Evolutionary conservation across 108 stramenopile species (phyloP), one percentile per base, ranked within the genome.

Genomic region (Nitzschia sp.): DNA sequence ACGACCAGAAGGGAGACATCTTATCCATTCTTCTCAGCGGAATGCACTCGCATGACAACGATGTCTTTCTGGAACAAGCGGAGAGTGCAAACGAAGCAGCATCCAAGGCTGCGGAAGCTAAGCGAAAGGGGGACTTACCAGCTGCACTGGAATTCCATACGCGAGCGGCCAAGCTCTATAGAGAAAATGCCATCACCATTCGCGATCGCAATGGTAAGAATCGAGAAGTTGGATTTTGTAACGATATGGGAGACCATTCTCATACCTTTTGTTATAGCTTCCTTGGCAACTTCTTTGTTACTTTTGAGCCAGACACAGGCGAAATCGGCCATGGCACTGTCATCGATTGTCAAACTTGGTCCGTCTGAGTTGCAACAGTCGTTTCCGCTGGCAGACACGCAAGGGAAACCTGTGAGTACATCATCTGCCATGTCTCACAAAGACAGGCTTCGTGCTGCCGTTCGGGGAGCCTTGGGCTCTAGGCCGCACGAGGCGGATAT

Each of bases 381-480:
- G 11, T 53, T 55, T 26, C 62, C 62, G 8, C 42, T 46, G 53
- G 65, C 58, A 5, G 52, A 62, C 44, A n/a, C 41, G 39, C 40
- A 7, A 41, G 17, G 29, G 12, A 44, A 48, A 10, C 17, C 20
- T 29, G 29, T 17, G 9, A 41, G 3, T 25, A 53, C 46, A 5
- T 68, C 69, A 42, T 26, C 54, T 3, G 34, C 66, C 0, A 60
- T 69, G 14, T 67, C 84, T 38, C 73, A 86, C 21, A 75, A 87
- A 50, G 88, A 86, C 26, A 81, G 92, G 46, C 55, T 93, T 15
- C 77, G 92, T 39, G 83, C 84, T 42, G 80, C 83, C 60, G 87
- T 93, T 2, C 86, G 92, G 22, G 87, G 86, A 37, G 91, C 88
- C 44, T 67, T 89, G 67, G 79, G 76, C 7, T 76, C 84, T 54